phyloP scores from a whole-genome alignment of 202 grass and related monocot genomes.

The Bolboschoenoplectus hybrid region DNA sequence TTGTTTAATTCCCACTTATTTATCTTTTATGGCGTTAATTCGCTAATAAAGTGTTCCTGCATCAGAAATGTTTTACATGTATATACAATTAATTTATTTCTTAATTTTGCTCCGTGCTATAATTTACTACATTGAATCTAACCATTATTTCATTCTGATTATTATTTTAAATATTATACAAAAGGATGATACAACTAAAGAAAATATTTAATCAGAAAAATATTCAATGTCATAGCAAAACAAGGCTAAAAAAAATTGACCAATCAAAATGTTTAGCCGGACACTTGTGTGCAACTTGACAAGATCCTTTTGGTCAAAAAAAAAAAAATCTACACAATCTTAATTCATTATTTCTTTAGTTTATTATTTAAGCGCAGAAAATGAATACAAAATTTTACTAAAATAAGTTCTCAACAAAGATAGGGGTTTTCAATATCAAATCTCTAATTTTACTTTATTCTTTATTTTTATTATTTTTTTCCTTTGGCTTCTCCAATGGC shows the following conservation, averaged over 20 bases:
- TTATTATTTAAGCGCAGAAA: neutral
- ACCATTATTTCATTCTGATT: neutral
- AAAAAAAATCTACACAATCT: neutral
- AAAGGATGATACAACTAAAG: neutral
- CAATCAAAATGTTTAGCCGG: neutral
- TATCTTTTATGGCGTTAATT: neutral
- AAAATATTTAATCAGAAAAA: neutral
- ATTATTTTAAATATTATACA: neutral
- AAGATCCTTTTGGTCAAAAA: neutral
- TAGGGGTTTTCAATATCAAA: neutral
- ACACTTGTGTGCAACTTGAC: constrained; percentile 22
- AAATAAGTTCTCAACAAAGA: neutral
- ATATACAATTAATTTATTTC: neutral
- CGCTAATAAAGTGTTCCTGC: neutral
- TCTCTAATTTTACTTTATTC: neutral
- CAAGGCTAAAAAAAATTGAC: neutral
- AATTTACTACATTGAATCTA: neutral
- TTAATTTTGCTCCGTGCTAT: neutral
- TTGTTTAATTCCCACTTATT: neutral
- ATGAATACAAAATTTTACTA: neutral
- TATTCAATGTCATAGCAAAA: neutral
- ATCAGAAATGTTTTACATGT: neutral
- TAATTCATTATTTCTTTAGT: neutral
- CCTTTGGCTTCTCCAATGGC: neutral
- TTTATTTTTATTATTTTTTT: neutral